These are phyloP conservation scores for Pseudozyma tsukubaensis DNA, from an alignment of 1,284 basidiomycete species.

Conservation along the genomic window DNA sequence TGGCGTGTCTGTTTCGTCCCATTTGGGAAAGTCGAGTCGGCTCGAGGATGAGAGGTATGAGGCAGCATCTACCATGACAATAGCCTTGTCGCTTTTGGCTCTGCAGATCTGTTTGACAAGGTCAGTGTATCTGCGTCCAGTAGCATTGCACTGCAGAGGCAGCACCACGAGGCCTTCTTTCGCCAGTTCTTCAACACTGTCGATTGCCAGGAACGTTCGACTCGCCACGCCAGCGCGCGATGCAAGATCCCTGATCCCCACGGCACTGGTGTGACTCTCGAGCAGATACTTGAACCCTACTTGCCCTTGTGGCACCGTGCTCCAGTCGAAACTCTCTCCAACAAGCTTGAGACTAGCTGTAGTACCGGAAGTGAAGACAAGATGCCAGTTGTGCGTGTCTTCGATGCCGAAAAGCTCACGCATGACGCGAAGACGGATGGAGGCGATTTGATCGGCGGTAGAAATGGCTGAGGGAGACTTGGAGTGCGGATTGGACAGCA, in stretches of 20 bases:
- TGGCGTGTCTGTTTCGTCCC: conserved; percentile 23
- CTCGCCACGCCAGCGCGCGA: conserved; percentile 7
- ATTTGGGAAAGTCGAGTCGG: conserved; percentile 14
- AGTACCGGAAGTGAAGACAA: conserved; percentile 55
- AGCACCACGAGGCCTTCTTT: conserved; percentile 31
- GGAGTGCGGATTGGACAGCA: conserved; percentile 68
- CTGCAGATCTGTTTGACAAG: conserved; percentile 25
- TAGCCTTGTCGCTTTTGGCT: conserved; percentile 4
- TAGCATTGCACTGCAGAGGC: conserved; percentile 60
- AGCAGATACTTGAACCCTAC: conserved; percentile 33
- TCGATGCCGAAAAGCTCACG: conserved; percentile 60
- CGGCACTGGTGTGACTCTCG: conserved; percentile 53
- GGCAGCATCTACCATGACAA: conserved; percentile 52
- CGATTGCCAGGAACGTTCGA: conserved; percentile 9
- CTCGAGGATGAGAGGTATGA: conserved; percentile 54
- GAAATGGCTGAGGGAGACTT: conserved; percentile 54
- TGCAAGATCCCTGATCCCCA: conserved; percentile 51
- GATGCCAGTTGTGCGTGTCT: conserved; percentile 45
- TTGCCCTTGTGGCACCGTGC: background rate
- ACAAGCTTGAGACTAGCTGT: conserved; percentile 54
- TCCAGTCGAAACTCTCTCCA: conserved; percentile 52
- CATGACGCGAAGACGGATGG: conserved; percentile 54
- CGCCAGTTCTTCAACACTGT: background rate
- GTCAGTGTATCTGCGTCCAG: conserved; percentile 40
- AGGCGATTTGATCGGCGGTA: conserved; percentile 54